Base-by-base conservation (phyloP, 345 rosid genomes). In the Eucalyptus caleyi region DNA sequence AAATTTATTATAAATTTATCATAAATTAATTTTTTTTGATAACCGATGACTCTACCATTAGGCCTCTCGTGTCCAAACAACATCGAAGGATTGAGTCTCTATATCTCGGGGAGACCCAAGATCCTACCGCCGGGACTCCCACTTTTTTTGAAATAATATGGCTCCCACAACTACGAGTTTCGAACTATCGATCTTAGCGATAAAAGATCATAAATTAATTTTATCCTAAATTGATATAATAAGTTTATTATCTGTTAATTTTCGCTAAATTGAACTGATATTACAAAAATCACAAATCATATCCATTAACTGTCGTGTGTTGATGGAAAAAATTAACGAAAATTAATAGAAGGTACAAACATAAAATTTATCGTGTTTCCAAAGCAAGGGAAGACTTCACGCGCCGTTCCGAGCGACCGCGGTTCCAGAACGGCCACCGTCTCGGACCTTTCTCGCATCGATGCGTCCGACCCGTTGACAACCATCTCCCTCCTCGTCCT, bases 111-210 rank as follows among this genome's bases (percentile, higher is more conserved):
- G 12, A 47, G 12, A 47, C 12, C 49, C 0, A 10, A 1, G 0
- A 47, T 47, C 12, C 3, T 47, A 47, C 4, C 11, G 0, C 0
- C 1, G 0, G 4, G 49, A 45, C 4, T 1, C 1, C 12, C 12
- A 3, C 1, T 45, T 45, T 45, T 45, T 45, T 10, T 45, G 12
- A 45, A 45, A 45, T 45, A 45, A 45, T 45, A 45, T 45, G 0
- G 4, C 49, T 1, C 47, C 0, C 4, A 9, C 11, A 45, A 45
- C 1, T 45, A 0, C 11, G 49, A 10, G 1, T 47, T 47, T 47
- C 12, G 12, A 10, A 45, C 1, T 1, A 0, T 45, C 4, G 4
- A 45, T 0, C 1, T 45, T 45, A 0, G 4, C 49, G 12, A 47
- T 10, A 47, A 47, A 47, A 1, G 12, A 47, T 47, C 14, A 47